A percentile compares a stretch with the other conserved stretches of the same genome.
phyloP scores from a whole-genome alignment of 805 yeast species.

The Hanseniaspora lachancei region DNA sequence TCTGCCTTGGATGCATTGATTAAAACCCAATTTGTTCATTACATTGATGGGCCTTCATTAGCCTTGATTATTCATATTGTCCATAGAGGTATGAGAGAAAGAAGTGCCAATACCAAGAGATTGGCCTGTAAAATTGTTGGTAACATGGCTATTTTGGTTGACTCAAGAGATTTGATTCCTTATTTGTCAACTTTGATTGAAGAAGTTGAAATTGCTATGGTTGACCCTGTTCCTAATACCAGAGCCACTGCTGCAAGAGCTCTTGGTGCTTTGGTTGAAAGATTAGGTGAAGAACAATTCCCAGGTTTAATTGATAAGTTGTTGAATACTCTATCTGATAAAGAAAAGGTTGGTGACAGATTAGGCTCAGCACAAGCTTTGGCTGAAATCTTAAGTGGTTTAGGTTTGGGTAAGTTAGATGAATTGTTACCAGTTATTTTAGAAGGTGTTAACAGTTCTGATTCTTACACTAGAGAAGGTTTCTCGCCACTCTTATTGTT shows the following conservation, averaged over 20 bases:
- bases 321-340: constrained; percentile 63
- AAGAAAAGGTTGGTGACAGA: constrained; percentile 71
- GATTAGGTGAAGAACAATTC: constrained; percentile 90
- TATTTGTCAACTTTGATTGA: constrained; percentile 64
- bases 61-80: constrained; percentile 91
- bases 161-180: constrained; percentile 70
- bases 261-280: constrained; percentile 87
- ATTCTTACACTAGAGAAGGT: constrained; percentile 72
- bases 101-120: constrained; percentile 85
- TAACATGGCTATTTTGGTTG: constrained; percentile 93
- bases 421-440: constrained; percentile 75
- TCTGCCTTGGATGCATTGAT: constrained; percentile 74
- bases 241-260: constrained; percentile 97
- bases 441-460: constrained; percentile 52
- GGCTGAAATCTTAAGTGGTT: constrained; percentile 84
- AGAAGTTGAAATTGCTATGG: constrained; percentile 88
- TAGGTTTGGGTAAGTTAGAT: constrained; percentile 77
- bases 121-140: constrained; percentile 98
- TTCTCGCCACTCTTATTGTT: constrained; percentile 80
- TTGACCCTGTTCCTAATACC: constrained; percentile 94
- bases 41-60: constrained; percentile 93
- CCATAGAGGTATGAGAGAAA: constrained; percentile 86
- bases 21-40: constrained; percentile 88
- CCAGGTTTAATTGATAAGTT: constrained; percentile 79
- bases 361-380: constrained; percentile 95